phyloP scores from a whole-genome alignment of 176 grass and related monocot genomes.

The Alopecurus myosuroides region DNA sequence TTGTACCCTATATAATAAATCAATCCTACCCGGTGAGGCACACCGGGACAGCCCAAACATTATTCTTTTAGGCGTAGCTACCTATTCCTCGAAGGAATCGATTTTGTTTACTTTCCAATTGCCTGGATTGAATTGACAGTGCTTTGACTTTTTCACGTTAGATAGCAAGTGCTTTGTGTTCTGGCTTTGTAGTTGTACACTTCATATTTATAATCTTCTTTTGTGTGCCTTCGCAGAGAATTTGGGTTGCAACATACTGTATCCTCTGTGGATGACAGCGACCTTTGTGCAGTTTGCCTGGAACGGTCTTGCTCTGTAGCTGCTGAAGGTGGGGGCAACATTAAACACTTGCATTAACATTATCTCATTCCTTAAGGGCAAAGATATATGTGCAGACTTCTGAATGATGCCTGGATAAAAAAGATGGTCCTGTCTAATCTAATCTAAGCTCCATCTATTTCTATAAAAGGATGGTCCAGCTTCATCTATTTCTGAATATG shows the following conservation, averaged over 20 bases:
- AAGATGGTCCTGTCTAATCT: not conserved
- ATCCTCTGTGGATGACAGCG: constrained; percentile 59
- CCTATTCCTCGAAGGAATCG: not conserved
- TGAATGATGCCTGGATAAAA: not conserved
- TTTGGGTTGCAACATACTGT: constrained; percentile 54
- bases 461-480: not conserved
- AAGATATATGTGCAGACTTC: not conserved
- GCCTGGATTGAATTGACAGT: constrained; percentile 2
- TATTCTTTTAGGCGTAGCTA: too few relatives aligned
- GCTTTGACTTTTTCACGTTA: constrained; percentile 3
- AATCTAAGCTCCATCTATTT: not conserved
- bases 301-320: constrained; percentile 84
- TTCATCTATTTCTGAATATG: not conserved
- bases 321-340: constrained; percentile 61
- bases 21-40: too few relatives aligned
- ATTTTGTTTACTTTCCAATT: not conserved
- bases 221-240: constrained; percentile 56
- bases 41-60: too few relatives aligned
- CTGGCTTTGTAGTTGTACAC: not conserved
- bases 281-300: constrained; percentile 89
- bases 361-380: not conserved
- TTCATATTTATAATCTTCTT: constrained; percentile 7
- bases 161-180: not conserved
- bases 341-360: constrained; percentile 26
- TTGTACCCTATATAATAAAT: too few relatives aligned